These are phyloP conservation scores for Chalciporus sp. DNA, from an alignment of 1,284 basidiomycete genomes.

Conservation along the genomic window DNA sequence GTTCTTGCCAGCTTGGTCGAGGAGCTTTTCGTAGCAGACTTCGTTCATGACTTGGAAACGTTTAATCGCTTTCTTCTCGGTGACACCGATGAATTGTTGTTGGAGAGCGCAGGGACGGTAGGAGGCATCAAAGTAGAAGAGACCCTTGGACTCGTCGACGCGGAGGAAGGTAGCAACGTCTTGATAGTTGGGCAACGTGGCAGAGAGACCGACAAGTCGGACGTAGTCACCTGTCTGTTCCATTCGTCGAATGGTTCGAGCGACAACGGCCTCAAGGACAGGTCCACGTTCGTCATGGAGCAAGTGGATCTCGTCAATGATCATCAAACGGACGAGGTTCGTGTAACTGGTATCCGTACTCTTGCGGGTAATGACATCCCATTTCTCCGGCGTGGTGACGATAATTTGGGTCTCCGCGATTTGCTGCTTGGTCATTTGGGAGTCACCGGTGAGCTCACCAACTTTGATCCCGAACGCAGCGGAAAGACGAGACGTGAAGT, in stretches of 20 bases:
- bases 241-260: conserved; percentile 92
- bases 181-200: conserved; percentile 97
- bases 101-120: conserved; percentile 97
- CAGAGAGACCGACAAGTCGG: conserved; percentile 93
- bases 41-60: conserved; percentile 98
- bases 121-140: conserved; percentile 97
- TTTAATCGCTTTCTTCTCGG: conserved; percentile 99
- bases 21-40: conserved; percentile 98
- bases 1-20: conserved; percentile 91
- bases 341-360: conserved; percentile 97
- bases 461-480: conserved; percentile 84
- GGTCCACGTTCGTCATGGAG: conserved; percentile 98
- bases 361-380: conserved; percentile 99
- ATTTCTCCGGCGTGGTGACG: conserved; percentile 99
- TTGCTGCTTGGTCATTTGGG: conserved; percentile 98
- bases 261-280: conserved; percentile 91
- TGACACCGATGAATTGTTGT: conserved; percentile 97
- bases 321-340: conserved; percentile 94
- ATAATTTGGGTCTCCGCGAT: conserved; percentile 98
- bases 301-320: conserved; percentile 98
- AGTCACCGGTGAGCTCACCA: conserved; percentile 95
- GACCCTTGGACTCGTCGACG: conserved; percentile 88
- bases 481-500: conserved; percentile 81
- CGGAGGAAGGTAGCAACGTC: conserved; percentile 99
- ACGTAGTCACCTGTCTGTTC: conserved; percentile 94